A percentile compares a stretch with the other conserved stretches of the same genome.
These are phyloP conservation scores for Prosopis cineraria DNA, from an alignment of 306 rosid species.

Conservation along the genomic window DNA sequence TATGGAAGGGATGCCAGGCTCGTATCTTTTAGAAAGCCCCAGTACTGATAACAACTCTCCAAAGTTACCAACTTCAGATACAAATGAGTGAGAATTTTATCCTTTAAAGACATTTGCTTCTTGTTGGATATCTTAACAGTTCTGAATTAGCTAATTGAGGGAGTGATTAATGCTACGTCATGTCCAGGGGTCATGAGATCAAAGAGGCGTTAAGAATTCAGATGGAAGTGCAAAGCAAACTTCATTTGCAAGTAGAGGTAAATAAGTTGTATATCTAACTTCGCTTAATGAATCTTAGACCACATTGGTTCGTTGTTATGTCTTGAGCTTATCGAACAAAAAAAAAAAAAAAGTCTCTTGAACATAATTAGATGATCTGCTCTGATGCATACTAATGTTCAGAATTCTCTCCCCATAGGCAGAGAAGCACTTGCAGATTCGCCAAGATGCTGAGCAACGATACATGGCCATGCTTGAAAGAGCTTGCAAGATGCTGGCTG, in stretches of 20 bases:
- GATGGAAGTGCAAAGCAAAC: constrained; percentile 95
- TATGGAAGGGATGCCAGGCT: constrained; percentile 63
- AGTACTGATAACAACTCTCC: constrained; percentile 72
- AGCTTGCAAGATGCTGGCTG: constrained; percentile 96
- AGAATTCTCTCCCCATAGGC: constrained; percentile 61
- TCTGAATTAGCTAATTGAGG: constrained; percentile 29
- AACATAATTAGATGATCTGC: constrained; percentile 1
- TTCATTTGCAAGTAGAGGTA: constrained; percentile 96
- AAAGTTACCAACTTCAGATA: constrained; percentile 72
- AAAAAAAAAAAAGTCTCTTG: too few relatives aligned
- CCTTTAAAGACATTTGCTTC: constrained; percentile 28
- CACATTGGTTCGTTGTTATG: constrained; percentile 11
- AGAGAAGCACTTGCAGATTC: constrained; percentile 94
- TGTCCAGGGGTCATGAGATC: constrained; percentile 86
- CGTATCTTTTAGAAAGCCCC: constrained; percentile 87
- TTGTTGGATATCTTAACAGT: constrained; percentile 20
- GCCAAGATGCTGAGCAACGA: constrained; percentile 87
- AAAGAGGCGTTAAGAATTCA: constrained; percentile 93
- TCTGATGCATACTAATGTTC: constrained; percentile 38
- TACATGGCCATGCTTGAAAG: constrained; percentile 94
- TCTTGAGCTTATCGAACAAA: too few relatives aligned
- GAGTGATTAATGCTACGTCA: constrained; percentile 19
- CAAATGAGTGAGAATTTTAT: constrained; percentile 67
- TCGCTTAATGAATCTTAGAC: constrained; percentile 19
- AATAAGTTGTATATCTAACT: constrained; percentile 20